phyloP scores from a whole-genome alignment of 441 rosid species.

The Pelargonium citronellum region DNA sequence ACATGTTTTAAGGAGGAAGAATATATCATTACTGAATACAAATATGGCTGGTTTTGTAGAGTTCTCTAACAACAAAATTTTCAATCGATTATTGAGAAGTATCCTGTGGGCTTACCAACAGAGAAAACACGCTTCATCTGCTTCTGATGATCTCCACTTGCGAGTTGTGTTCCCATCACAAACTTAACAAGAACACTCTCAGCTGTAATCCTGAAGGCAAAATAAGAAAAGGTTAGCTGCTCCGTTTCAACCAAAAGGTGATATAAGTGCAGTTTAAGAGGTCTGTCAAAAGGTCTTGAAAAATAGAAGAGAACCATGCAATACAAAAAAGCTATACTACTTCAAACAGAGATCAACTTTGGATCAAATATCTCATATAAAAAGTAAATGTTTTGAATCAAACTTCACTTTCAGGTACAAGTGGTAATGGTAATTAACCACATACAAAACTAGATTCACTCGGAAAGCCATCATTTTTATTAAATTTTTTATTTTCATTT shows the following conservation, averaged over 20 bases:
- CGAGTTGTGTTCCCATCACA: not conserved
- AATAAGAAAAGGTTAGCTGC: not conserved
- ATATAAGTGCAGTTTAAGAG: too few relatives aligned
- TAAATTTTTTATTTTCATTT: too few relatives aligned
- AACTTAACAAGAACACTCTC: not conserved
- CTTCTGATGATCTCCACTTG: not conserved
- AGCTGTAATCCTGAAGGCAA: not conserved
- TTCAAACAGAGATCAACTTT: too few relatives aligned
- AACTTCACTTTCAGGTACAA: too few relatives aligned
- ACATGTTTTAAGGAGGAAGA: not conserved
- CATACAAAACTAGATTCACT: too few relatives aligned
- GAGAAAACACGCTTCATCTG: not conserved
- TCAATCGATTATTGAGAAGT: not conserved
- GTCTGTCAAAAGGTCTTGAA: too few relatives aligned
- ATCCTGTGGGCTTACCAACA: not conserved
- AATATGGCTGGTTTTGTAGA: not conserved
- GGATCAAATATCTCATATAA: too few relatives aligned
- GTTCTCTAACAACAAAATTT: not conserved
- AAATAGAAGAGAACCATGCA: too few relatives aligned
- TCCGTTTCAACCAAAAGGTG: not conserved
- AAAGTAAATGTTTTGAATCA: too few relatives aligned
- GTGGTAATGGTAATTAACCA: too few relatives aligned
- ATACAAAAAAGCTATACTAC: too few relatives aligned
- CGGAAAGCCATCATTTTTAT: too few relatives aligned
- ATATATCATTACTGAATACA: not conserved